Percentiles rank a stretch among this genome's conserved stretches.
These are phyloP conservation scores for Phellopilus nigrolimitatus DNA, from an alignment of 1,284 basidiomycete genomes.

Conservation along the genomic window DNA sequence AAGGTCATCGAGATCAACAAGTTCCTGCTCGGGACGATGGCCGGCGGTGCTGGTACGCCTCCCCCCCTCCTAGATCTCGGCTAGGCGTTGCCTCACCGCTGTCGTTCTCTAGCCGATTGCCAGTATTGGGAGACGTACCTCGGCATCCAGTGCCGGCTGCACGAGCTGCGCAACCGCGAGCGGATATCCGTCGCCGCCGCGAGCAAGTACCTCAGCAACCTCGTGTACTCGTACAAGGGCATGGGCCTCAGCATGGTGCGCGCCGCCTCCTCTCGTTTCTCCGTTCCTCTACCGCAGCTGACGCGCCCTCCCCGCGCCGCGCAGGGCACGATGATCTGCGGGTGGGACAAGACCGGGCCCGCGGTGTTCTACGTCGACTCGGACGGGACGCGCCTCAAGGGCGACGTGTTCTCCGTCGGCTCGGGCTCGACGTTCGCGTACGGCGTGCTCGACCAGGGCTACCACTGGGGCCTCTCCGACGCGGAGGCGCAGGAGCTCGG, in stretches of 20 bases:
- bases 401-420: slow-evolving; percentile 96
- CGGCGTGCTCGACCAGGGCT: slow-evolving; percentile 96
- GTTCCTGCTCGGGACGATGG: slow-evolving; percentile 98
- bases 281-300: not conserved
- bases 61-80: not conserved
- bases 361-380: slow-evolving; percentile 98
- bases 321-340: slow-evolving; percentile 99
- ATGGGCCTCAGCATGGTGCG: slow-evolving; percentile 97
- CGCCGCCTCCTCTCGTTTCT: slow-evolving; percentile 2
- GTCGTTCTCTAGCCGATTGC: slow-evolving; percentile 64
- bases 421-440: slow-evolving; percentile 99
- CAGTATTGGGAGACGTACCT: slow-evolving; percentile 99
- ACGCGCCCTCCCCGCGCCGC: not conserved
- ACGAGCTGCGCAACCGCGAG: slow-evolving; percentile 96
- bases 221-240: slow-evolving; percentile 98
- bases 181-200: slow-evolving; percentile 98
- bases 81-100: slow-evolving; percentile 18
- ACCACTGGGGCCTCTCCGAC: slow-evolving; percentile 90
- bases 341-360: slow-evolving; percentile 99
- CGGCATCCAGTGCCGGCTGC: slow-evolving; percentile 94
- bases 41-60: slow-evolving; percentile 87
- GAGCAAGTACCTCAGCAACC: slow-evolving; percentile 95
- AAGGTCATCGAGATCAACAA: slow-evolving; percentile 99
- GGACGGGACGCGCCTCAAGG: slow-evolving; percentile 93
- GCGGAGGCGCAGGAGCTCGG: slow-evolving; percentile 96